Base-by-base conservation (phyloP, 768 basidiomycete species). In the Pleurotus pulmonarius region DNA sequence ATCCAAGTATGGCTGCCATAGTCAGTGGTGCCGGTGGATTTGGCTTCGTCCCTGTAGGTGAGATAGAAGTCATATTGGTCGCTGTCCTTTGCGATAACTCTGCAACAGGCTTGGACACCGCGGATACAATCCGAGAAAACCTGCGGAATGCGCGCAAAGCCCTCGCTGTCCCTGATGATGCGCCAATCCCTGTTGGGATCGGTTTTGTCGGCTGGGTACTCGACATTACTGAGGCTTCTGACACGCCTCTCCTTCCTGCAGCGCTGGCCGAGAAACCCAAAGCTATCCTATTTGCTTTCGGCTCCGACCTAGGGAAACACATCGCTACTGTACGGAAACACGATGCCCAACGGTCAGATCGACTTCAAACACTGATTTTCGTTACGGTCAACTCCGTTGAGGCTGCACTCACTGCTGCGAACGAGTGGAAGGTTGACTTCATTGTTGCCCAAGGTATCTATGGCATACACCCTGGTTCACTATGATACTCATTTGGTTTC, bases 131-230 rank as follows among this genome's bases (percentile, higher is more conserved):
- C 83, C 39, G 44, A 52, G 1, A 57, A 73, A 3, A 41, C 63
- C 6, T 49, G 11, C 68, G 67, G 6, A 59, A 69, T 15, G 74
- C 73, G 3, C 75, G 78, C 11, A 46, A 56, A n/a, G 60, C 48
- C 1, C 73, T 84, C 37, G 56, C 59, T 34, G 48, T 49, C 48
- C 48, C 48, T 5, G 59, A 57, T 22, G 59, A 59, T 6, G 68
- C 65, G 1, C 69, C 74, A 3, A 72, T 81, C 39, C 81, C 82
- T 3, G 62, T 85, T 43, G 86, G 83, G 5, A 72, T 83, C 22
- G 86, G 85, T 1, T 81, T 81, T 62, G 61, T 86, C 34, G 74
- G 74, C 7, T 87, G 81, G 81, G 69, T 74, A 45, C 69, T 86
- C 6, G 83, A 87, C 18, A 65, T 70, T 20, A 68, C 74, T 1